Evolutionary conservation across 768 basidiomycete species (phyloP).

Genomic region (Boletellus sp.): DNA sequence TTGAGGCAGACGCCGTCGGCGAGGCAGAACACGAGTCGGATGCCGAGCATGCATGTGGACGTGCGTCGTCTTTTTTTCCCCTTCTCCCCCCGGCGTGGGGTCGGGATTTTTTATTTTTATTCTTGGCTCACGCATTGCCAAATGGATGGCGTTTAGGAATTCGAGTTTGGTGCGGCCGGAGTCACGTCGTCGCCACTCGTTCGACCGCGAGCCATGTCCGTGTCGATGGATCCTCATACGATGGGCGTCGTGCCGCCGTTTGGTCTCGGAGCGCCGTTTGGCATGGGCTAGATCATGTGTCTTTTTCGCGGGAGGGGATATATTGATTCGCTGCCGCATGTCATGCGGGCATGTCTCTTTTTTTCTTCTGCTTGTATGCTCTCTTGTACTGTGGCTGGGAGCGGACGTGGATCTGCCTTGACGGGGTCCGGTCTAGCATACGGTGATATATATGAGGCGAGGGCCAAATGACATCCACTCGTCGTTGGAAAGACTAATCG

Average conservation of each 20-base stretch:
- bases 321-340: no score
- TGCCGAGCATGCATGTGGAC: conserved; percentile 83
- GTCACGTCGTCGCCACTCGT: conserved; percentile 28
- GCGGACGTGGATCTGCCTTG: no score
- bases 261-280: conserved; percentile 31
- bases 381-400: no score
- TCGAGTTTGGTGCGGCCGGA: conserved; percentile 28
- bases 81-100: no score
- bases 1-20: conserved; percentile 63
- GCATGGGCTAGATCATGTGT: conserved; percentile 14
- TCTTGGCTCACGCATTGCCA: background rate
- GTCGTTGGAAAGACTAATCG: no score
- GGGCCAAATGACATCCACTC: no score
- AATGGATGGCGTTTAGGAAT: conserved; percentile 24
- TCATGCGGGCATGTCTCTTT: no score
- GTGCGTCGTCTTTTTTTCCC: conserved; percentile 39
- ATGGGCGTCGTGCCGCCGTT: conserved; percentile 19
- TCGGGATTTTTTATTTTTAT: no score
- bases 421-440: no score
- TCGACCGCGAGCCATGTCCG: conserved; percentile 21
- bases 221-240: conserved; percentile 15
- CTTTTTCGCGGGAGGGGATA: no score
- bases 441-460: no score
- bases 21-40: conserved; percentile 78
- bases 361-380: no score